Base-by-base conservation (phyloP, 306 rosid genomes). In the Abrus precatorius region DNA sequence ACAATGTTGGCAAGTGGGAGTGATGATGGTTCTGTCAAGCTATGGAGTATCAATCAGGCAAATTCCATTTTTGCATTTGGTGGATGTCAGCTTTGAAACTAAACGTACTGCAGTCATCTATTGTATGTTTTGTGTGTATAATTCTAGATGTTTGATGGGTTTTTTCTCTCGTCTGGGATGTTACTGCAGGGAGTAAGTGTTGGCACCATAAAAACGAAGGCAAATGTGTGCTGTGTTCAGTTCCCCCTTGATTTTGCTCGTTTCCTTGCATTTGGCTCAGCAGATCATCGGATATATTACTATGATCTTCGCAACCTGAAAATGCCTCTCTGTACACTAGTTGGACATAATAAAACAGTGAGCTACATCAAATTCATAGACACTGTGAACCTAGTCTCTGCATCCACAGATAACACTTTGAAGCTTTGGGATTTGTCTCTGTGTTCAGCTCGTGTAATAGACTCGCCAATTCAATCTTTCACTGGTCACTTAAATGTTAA, bases 41-140 rank as follows among this genome's bases (percentile, higher is more conserved):
- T 93, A 83, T 93, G 98, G 98, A 93, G 93, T 87, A 93, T 93
- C 89, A 93, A 93, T 90, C 98, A 93, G 98, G 98, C 94, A 93
- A 20, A 93, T 90, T 92, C 84, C 82, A 90, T 79, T 92, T 81
- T 92, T 92, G 86, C 92, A 84, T 88, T 92, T 90, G 90, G 92
- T 92, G 97, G 90, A 86, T 92, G 82, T 92, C 97, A 83, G 91
- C 92, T 92, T 92, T 89, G 87, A 90, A 88, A 90, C 91, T 85
- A 88, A 90, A 90, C 86, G 90, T 90, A 92, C 94, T 88, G 87
- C 90, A 82, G 81, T 90, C 75, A 87, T 88, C 84, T 92, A 82
- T 82, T 85, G 83, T 84, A 78, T 86, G 89, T 64, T 85, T 70
- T 61, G 55, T 83, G 62, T 66, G 14, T 77, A 70, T 84, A 52